These are phyloP conservation scores for Tricholoma flavovirens DNA, from an alignment of 768 basidiomycete genomes.

Conservation along the genomic window DNA sequence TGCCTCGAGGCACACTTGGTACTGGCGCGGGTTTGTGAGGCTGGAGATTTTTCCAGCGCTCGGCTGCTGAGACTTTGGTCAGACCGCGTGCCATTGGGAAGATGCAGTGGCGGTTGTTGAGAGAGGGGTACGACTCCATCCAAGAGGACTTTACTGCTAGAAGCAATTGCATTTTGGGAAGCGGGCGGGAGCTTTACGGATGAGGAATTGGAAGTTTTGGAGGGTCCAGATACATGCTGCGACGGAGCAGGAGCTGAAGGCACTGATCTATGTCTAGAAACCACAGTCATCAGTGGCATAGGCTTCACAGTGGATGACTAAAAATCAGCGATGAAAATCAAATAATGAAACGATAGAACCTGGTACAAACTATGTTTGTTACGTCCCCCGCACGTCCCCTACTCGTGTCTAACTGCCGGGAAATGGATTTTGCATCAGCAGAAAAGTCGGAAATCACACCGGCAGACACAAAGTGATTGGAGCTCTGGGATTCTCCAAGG, in stretches of 20 bases:
- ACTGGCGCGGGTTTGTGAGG: not conserved
- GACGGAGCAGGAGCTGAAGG: not conserved
- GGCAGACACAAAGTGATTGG: conserved; percentile 47
- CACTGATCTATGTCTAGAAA: not conserved
- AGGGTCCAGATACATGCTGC: not conserved
- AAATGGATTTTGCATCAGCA: not conserved
- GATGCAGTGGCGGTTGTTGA: not conserved
- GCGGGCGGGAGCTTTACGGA: not conserved
- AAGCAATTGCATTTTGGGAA: conserved; percentile 27
- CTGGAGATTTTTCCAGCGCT: conserved; percentile 17
- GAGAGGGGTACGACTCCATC: conserved; percentile 5
- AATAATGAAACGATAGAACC: not conserved
- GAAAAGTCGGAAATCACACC: conserved; percentile 42
- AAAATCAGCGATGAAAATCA: not conserved
- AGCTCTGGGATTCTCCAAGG: conserved; percentile 14
- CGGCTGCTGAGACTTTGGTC: conserved; percentile 13
- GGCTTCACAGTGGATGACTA: not conserved
- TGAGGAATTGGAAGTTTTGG: not conserved
- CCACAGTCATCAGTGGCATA: not conserved
- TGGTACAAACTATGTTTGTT: not conserved
- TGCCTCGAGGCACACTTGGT: conserved; percentile 11
- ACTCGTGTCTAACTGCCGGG: not conserved
- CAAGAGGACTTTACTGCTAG: conserved; percentile 29
- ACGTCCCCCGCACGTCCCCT: not conserved
- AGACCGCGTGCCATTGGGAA: conserved; percentile 4